Conservation (phyloP, 306 rosid species). For the Trichosanthes cucumerina region DNA sequence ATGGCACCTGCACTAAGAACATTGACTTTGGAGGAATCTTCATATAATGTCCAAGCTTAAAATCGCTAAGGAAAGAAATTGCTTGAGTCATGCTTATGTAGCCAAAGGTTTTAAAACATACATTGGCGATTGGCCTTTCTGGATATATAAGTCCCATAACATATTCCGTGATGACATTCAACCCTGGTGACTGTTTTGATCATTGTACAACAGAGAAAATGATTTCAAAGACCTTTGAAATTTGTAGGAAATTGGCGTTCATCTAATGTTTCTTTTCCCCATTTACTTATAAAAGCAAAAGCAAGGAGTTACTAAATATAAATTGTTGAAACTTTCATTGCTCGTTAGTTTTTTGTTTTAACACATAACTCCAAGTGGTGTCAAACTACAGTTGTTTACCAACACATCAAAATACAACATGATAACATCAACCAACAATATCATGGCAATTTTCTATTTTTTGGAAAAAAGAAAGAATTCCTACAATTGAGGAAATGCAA, state of each 20-base stretch:
- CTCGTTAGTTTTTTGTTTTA: no score
- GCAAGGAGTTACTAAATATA: neutral
- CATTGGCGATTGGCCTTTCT: slow-evolving; percentile 66
- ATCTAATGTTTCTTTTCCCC: no score
- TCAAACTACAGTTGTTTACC: no score
- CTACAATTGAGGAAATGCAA: neutral
- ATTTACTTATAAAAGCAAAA: neutral
- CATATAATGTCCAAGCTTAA: slow-evolving; percentile 79
- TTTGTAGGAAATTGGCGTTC: no score
- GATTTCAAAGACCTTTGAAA: neutral
- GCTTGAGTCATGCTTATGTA: slow-evolving; percentile 64
- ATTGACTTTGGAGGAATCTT: slow-evolving; percentile 69
- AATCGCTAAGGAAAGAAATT: slow-evolving; percentile 55
- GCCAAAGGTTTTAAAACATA: slow-evolving; percentile 67
- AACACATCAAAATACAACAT: no score
- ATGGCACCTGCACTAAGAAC: slow-evolving; percentile 18
- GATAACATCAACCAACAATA: no score
- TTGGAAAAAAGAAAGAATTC: neutral
- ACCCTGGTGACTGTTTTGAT: slow-evolving; percentile 38
- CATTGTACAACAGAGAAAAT: neutral
- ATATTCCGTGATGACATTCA: slow-evolving; percentile 54
- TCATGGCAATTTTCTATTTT: no score
- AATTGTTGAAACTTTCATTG: neutral
- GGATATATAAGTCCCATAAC: slow-evolving; percentile 55
- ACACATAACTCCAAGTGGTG: no score